Conservation (phyloP, 495 filamentous ascomycete genomes). For the Neurospora sp. region DNA sequence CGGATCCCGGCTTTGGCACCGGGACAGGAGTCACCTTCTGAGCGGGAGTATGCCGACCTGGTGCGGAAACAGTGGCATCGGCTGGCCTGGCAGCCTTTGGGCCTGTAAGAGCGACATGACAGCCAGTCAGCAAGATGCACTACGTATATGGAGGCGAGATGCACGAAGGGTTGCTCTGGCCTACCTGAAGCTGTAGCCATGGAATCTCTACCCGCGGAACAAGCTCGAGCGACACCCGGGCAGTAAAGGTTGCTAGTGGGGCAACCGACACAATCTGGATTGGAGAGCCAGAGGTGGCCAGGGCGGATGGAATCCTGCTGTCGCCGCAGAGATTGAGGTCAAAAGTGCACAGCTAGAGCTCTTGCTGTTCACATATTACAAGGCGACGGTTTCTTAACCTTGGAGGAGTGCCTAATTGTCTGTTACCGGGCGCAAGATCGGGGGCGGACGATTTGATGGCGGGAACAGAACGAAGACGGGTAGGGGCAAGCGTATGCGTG, state of each 20-base stretch:
- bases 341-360: not conserved
- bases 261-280: not conserved
- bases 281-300: not conserved
- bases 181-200: constrained; percentile 14
- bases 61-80: not conserved
- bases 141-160: not conserved
- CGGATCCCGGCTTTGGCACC: constrained; percentile 13
- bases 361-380: not conserved
- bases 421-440: not conserved
- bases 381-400: not conserved
- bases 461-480: not conserved
- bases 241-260: not conserved
- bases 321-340: not conserved
- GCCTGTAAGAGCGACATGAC: constrained; percentile 1
- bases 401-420: not conserved
- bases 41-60: constrained; percentile 1
- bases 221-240: not conserved
- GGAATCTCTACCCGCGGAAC: not conserved
- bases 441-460: not conserved
- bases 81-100: constrained; percentile 7
- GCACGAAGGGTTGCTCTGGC: not conserved
- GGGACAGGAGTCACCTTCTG: constrained; percentile 15
- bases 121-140: constrained; percentile 6
- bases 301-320: not conserved
- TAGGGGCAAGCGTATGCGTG: not conserved